These are phyloP conservation scores for Penicillium nucicola DNA, from an alignment of 495 filamentous ascomycete species.

Conservation along the genomic window DNA sequence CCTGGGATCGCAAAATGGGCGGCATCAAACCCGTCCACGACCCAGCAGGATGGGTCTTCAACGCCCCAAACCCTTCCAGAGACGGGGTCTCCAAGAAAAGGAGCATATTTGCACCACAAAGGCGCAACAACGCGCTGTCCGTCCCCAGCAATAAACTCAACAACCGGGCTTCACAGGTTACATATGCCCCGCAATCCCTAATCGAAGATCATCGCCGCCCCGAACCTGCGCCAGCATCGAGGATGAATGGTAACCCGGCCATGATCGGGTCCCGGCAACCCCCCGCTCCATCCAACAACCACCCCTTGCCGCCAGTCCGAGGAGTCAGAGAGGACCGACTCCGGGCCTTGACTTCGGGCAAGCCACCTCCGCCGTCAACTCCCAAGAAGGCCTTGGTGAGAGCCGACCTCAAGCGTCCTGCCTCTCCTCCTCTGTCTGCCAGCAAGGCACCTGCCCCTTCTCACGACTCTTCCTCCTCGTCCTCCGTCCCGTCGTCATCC, in stretches of 20 bases:
- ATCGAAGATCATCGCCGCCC: conserved; percentile 42
- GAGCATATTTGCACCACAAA: conserved; percentile 35
- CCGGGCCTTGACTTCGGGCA: conserved; percentile 26
- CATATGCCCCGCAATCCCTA: conserved; percentile 37
- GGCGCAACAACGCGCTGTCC: conserved; percentile 34
- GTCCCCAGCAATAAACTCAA: conserved; percentile 41
- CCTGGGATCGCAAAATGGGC: conserved; percentile 27
- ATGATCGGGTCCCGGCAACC: not conserved
- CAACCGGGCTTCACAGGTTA: conserved; percentile 35
- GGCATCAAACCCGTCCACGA: conserved; percentile 16
- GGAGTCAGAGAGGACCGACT: conserved; percentile 29
- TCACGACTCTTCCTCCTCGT: not conserved
- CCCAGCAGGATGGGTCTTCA: not conserved
- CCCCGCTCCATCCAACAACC: conserved; percentile 11
- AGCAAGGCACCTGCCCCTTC: not conserved
- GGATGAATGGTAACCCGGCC: not conserved
- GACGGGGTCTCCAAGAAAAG: conserved; percentile 20
- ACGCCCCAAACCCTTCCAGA: conserved; percentile 6
- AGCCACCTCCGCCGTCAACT: not conserved
- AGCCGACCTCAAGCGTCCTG: conserved; percentile 6
- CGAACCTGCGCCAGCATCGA: conserved; percentile 8
- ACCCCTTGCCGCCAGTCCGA: not conserved
- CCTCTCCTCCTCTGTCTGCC: conserved; percentile 7
- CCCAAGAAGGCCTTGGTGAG: conserved; percentile 5
- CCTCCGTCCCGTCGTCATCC: not conserved